Evolutionary conservation across 352 stramenopile genomes (phyloP), one percentile per base, ranked within the genome.

Genomic region (Phytophthora tentaculata): DNA sequence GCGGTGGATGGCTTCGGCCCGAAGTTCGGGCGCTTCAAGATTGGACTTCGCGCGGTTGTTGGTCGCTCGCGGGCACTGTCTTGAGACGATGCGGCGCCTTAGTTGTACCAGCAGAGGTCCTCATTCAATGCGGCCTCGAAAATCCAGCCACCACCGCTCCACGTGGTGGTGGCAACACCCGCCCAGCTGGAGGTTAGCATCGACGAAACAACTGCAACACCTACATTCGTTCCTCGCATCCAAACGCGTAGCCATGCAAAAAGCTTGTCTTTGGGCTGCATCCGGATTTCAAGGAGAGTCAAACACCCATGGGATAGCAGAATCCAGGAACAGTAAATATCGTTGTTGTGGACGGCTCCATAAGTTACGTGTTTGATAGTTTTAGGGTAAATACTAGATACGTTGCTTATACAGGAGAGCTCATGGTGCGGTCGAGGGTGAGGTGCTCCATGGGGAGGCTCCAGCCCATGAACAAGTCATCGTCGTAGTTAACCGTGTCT

Each of bases 401-500:
- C 44, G 26, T 61, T 20, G 23, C 32, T 69, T 73, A 73, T n/a
- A 69, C 56, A 10, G 62, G 63, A 0, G 57, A 72, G 28, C 57
- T 75, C 24, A 61, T 64, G 43, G 57, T 73, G 37, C 51, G 69
- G 35, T 73, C 69, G 29, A 71, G 59, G 10, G 23, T 44, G n/a
- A 74, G 37, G 29, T 74, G 64, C 37, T 73, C 64, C 32, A 71
- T 61, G 3, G 69, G 69, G 13, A 71, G 26, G n/a, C 54, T 63
- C 69, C 69, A 77, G 51, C 49, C 69, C 6, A 17, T 56, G 53
- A 71, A 77, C 28, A 55, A n/a, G 12, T 76, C 55, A 8, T 61
- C 43, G 45, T 65, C 14, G 48, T 69, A 64, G 24, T 77, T 61
- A 19, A 67, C 43, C 3, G 52, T 67, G 55, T 62, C 60, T n/a